Percentiles rank a stretch among this genome's conserved stretches.
Conservation (phyloP, 495 filamentous ascomycete genomes). For the Xylaria intraflava region DNA sequence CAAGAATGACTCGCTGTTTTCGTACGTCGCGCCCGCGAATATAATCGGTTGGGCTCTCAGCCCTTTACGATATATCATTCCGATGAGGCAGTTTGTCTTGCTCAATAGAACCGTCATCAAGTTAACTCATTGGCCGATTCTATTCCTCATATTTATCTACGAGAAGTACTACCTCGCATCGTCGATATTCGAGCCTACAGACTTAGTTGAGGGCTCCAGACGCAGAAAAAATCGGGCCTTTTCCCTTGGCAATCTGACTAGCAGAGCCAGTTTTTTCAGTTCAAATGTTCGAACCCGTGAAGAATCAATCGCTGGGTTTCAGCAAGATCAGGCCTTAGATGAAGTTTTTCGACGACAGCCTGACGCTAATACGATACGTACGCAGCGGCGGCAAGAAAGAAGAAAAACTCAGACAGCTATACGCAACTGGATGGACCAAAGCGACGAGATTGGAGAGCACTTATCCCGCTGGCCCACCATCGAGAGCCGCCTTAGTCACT, state of each 20-base stretch:
- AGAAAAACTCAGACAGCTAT: constrained; percentile 69
- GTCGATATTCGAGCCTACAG: constrained; percentile 66
- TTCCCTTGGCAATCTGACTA: constrained; percentile 49
- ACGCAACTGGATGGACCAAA: constrained; percentile 76
- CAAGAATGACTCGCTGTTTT: constrained; percentile 89
- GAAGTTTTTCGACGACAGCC: constrained; percentile 71
- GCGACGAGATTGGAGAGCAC: constrained; percentile 56
- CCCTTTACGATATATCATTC: constrained; percentile 69
- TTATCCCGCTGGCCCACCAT: constrained; percentile 47
- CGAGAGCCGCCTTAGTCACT: constrained; percentile 35
- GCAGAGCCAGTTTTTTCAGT: constrained; percentile 55
- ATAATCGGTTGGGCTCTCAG: constrained; percentile 80
- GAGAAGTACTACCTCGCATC: constrained; percentile 68
- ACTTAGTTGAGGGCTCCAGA: constrained; percentile 51
- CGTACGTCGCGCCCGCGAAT: constrained; percentile 83
- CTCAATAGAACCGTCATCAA: constrained; percentile 86
- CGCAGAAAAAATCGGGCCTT: constrained; percentile 35
- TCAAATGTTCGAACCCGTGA: constrained; percentile 65
- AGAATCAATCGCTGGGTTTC: constrained; percentile 74
- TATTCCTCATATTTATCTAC: constrained; percentile 80
- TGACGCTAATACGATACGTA: constrained; percentile 36
- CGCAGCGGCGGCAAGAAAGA: constrained; percentile 48
- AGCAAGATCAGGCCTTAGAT: constrained; percentile 85
- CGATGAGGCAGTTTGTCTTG: constrained; percentile 70
- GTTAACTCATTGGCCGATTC: constrained; percentile 76